Percentiles rank a stretch among this genome's conserved stretches.
Conservation (phyloP, 2,329 filamentous ascomycete genomes). For the Aciculosporium take region DNA sequence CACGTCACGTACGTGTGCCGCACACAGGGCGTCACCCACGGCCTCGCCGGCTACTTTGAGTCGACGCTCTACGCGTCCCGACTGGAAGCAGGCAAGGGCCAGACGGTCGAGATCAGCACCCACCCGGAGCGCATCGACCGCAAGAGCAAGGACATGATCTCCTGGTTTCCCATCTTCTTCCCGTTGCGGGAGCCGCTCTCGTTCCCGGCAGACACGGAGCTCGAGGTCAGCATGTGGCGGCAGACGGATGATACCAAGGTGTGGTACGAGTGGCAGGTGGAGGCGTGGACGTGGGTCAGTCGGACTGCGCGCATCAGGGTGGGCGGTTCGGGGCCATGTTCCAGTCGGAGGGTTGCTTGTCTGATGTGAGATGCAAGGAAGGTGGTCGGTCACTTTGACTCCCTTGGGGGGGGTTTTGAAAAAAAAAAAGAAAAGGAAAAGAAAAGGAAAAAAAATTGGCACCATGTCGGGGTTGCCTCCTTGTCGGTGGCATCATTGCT, state of each 20-base stretch:
- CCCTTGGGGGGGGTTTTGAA: too few relatives aligned
- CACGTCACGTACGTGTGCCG: slow-evolving; percentile 65
- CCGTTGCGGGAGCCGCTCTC: slow-evolving; percentile 83
- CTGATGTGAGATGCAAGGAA: too few relatives aligned
- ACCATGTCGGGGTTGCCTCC: too few relatives aligned
- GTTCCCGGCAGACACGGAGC: slow-evolving; percentile 68
- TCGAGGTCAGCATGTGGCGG: slow-evolving; percentile 89
- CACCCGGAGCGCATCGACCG: slow-evolving; percentile 80
- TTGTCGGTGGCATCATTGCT: too few relatives aligned
- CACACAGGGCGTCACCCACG: slow-evolving; percentile 73
- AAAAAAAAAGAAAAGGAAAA: background rate
- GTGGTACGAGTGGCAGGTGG: slow-evolving; percentile 97
- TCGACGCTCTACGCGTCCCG: slow-evolving; percentile 68
- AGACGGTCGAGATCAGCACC: slow-evolving; percentile 73
- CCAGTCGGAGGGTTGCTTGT: slow-evolving; percentile 54
- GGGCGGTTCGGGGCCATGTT: slow-evolving; percentile 51
- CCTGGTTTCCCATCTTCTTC: slow-evolving; percentile 98
- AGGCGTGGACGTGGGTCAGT: slow-evolving; percentile 57
- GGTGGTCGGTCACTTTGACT: too few relatives aligned
- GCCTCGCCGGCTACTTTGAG: slow-evolving; percentile 89
- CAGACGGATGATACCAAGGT: slow-evolving; percentile 91
- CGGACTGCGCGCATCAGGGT: slow-evolving; percentile 50
- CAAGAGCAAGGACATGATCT: slow-evolving; percentile 97
- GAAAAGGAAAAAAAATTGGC: too few relatives aligned
- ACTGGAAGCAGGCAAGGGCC: slow-evolving; percentile 19